Evolutionary conservation across 208 protist species (phyloP).

Genomic region (Acanthamoeba triangularis): DNA sequence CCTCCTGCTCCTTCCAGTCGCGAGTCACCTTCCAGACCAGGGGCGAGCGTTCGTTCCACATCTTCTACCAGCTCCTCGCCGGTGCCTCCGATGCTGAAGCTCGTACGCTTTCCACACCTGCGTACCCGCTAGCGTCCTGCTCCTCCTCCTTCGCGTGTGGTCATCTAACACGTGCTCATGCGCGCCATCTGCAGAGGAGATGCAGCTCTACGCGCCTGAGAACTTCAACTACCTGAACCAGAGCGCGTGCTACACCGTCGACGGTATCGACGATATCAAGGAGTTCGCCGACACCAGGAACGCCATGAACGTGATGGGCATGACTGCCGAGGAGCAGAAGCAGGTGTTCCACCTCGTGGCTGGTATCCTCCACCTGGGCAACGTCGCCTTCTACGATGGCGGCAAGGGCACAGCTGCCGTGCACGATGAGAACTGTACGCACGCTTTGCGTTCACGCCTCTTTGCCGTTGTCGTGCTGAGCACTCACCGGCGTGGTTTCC

Average conservation of each 20-base stretch:
- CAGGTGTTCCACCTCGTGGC: conserved; percentile 87
- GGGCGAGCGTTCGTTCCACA: conserved; percentile 88
- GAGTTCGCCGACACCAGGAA: conserved; percentile 92
- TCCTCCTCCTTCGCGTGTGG: background rate
- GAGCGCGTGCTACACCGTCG: conserved; percentile 89
- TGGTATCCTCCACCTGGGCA: conserved; percentile 91
- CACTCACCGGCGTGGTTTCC: background rate
- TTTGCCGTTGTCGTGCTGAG: conserved; percentile 87
- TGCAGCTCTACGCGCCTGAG: conserved; percentile 80
- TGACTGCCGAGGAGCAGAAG: conserved; percentile 85
- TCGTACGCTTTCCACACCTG: background rate
- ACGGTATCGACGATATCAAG: conserved; percentile 94
- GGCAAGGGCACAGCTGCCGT: conserved; percentile 83
- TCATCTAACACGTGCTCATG: background rate
- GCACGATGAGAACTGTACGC: conserved; percentile 50
- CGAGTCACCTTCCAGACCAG: conserved; percentile 86
- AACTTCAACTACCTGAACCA: conserved; percentile 93
- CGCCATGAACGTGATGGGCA: conserved; percentile 96
- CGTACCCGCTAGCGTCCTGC: background rate
- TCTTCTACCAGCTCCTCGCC: conserved; percentile 84
- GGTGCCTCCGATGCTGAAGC: conserved; percentile 35
- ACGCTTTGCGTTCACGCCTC: conserved; percentile 76
- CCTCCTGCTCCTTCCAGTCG: conserved; percentile 74
- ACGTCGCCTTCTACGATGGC: conserved; percentile 91
- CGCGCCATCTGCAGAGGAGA: background rate